phyloP scores from a whole-genome alignment of 139 green algal genomes.

The Penium margaritaceum region DNA sequence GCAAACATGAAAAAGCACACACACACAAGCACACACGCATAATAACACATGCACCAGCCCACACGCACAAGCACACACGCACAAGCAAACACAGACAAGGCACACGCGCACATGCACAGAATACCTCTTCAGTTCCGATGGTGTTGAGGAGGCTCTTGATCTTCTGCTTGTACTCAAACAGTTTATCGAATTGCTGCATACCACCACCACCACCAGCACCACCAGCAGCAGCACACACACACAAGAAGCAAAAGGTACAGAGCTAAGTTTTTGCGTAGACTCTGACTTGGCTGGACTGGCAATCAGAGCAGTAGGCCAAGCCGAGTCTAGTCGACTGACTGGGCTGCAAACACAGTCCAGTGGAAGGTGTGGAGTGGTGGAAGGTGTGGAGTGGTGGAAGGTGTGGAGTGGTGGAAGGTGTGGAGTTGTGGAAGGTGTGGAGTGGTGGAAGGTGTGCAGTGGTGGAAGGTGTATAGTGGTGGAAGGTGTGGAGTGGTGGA shows the following conservation, averaged over 20 bases:
- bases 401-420: too few relatives aligned
- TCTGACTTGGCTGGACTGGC: too few relatives aligned
- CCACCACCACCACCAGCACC: too few relatives aligned
- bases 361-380: not conserved
- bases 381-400: too few relatives aligned
- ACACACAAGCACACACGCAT: too few relatives aligned
- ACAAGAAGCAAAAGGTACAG: too few relatives aligned
- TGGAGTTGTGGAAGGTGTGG: too few relatives aligned
- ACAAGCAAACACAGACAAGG: not conserved
- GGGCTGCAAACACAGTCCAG: not conserved
- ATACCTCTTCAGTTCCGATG: slow-evolving; percentile 23
- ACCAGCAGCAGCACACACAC: too few relatives aligned
- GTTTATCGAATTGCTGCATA: slow-evolving; percentile 21
- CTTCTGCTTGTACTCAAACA: slow-evolving; percentile 14
- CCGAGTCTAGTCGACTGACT: not conserved
- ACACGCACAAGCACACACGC: not conserved
- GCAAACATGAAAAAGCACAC: too few relatives aligned
- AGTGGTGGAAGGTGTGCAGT: not conserved
- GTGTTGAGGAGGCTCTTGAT: slow-evolving; percentile 13
- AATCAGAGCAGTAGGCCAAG: not conserved
- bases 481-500: not conserved
- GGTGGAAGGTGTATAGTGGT: not conserved
- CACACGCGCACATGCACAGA: not conserved
- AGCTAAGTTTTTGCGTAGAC: too few relatives aligned
- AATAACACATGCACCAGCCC: too few relatives aligned